Percentiles rank a stretch among this genome's conserved stretches.
phyloP scores from a whole-genome alignment of 2,329 filamentous ascomycete genomes.

The Talaromyces albobiverticillius region DNA sequence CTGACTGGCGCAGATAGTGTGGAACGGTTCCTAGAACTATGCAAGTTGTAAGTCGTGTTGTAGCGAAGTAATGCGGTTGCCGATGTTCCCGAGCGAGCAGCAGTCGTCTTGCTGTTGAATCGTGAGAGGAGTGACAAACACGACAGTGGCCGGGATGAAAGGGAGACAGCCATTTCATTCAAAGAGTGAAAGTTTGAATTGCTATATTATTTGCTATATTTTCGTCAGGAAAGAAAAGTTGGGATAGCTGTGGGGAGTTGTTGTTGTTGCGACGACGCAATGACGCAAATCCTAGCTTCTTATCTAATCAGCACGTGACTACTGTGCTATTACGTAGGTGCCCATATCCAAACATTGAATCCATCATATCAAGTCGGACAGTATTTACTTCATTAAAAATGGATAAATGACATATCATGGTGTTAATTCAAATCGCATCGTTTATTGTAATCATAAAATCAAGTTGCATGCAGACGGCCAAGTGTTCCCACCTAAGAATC shows the following conservation, averaged over 20 bases:
- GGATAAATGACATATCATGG: no score
- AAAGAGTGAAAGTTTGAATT: not conserved
- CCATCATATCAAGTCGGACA: no score
- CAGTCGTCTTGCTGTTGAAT: not conserved
- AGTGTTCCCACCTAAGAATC: not conserved
- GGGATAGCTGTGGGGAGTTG: no score
- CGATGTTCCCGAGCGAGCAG: not conserved
- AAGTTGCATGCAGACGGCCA: no score
- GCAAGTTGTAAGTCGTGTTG: not conserved
- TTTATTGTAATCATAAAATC: not conserved
- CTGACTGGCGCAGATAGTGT: not conserved
- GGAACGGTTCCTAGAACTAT: not conserved
- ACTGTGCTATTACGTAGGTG: no score
- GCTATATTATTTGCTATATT: not conserved
- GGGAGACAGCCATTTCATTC: not conserved
- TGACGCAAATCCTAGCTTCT: constrained; percentile 7
- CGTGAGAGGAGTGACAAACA: not conserved
- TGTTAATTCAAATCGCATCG: no score
- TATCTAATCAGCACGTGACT: constrained; percentile 18
- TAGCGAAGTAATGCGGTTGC: not conserved
- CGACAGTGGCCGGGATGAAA: not conserved
- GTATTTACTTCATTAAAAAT: no score
- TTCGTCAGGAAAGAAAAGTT: not conserved
- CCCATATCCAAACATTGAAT: no score
- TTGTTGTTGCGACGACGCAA: constrained; percentile 3